Evolutionary conservation across 2,329 filamentous ascomycete species (phyloP).

Genomic region (Phyllachora maydis): DNA sequence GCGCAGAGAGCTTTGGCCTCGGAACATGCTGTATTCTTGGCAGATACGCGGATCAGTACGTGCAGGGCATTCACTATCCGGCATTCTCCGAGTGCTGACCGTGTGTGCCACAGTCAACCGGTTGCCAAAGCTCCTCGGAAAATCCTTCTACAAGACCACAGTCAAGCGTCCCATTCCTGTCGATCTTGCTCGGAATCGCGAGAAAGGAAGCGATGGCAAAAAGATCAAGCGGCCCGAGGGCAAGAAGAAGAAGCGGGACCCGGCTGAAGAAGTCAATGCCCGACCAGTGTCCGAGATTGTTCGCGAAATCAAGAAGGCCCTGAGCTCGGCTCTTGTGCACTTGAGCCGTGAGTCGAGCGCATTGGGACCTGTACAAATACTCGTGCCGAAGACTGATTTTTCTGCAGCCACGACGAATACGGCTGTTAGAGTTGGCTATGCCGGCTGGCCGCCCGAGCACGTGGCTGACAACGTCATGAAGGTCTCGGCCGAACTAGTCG

Average conservation of each 20-base stretch:
- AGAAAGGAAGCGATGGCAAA: constrained; percentile 35
- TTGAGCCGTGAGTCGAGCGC: no score
- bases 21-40: constrained; percentile 87
- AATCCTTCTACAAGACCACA: constrained; percentile 75
- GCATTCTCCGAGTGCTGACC: no score
- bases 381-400: neutral
- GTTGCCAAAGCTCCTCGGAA: constrained; percentile 64
- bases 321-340: constrained; percentile 61
- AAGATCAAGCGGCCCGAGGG: constrained; percentile 34
- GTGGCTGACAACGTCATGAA: constrained; percentile 63
- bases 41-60: constrained; percentile 79
- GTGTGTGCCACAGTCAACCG: no score
- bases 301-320: constrained; percentile 59
- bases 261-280: constrained; percentile 14
- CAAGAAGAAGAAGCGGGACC: constrained; percentile 16
- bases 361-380: neutral
- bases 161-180: constrained; percentile 77
- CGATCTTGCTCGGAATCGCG: constrained; percentile 37
- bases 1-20: constrained; percentile 60
- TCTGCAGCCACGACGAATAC: constrained; percentile 53
- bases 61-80: no score
- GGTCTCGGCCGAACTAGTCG: constrained; percentile 47
- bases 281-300: constrained; percentile 47
- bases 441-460: constrained; percentile 54
- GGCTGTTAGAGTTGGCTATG: constrained; percentile 58